Percentiles rank a stretch among this genome's conserved stretches.
These are phyloP conservation scores for Naganishia antarctica DNA, from an alignment of 768 basidiomycete species.

Conservation along the genomic window DNA sequence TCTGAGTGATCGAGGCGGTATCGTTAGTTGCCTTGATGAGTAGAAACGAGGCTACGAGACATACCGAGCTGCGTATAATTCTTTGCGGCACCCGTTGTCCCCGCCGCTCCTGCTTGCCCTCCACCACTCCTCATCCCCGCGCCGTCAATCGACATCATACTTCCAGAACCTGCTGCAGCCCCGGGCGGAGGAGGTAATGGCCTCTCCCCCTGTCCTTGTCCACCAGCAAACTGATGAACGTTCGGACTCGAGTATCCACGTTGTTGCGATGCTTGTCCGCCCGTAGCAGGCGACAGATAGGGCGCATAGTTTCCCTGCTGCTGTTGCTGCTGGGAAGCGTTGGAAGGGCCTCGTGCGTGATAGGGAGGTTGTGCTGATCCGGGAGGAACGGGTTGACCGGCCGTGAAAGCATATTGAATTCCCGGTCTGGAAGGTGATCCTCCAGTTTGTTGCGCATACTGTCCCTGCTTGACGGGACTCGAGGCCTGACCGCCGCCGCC, in stretches of 20 bases:
- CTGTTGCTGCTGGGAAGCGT: background rate
- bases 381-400: conserved; percentile 6
- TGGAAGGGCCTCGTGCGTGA: background rate
- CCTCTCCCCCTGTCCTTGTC: conserved; percentile 6
- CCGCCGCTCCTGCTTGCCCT: conserved; percentile 5
- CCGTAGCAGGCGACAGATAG: background rate
- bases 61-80: conserved; percentile 47
- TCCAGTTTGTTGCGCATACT: background rate
- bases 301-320: background rate
- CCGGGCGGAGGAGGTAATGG: conserved; percentile 27
- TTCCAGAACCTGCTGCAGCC: conserved; percentile 29
- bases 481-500: background rate
- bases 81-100: conserved; percentile 32
- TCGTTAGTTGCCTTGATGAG: no score
- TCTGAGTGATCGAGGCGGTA: conserved; percentile 53
- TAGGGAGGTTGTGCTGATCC: background rate
- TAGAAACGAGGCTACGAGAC: conserved; percentile 26
- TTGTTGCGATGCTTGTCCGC: background rate
- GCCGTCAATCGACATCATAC: conserved; percentile 5
- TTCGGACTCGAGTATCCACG: conserved; percentile 23
- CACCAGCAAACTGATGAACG: conserved; percentile 2
- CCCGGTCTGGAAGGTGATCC: conserved; percentile 16
- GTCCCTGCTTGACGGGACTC: conserved; percentile 3
- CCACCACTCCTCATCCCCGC: background rate
- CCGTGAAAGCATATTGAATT: conserved; percentile 17